Percentiles rank a stretch among this genome's conserved stretches.
These are phyloP conservation scores for Rhizophagus clarus DNA, from an alignment of 192 early-diverging fungal species.

Conservation along the genomic window DNA sequence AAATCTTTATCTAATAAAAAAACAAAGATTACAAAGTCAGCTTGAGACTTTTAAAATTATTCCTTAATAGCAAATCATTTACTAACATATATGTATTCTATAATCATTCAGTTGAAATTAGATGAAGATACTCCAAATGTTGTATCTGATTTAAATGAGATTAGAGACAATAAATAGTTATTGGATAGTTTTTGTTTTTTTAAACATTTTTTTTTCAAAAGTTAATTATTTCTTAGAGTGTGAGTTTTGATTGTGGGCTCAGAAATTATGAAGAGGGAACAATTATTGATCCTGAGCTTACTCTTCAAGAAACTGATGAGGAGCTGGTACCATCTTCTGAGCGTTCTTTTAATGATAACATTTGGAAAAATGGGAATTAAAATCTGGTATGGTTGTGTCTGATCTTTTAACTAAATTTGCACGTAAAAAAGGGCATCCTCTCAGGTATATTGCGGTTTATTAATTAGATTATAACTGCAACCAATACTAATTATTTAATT, in stretches of 20 bases:
- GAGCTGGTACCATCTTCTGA: background rate
- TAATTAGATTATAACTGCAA: background rate
- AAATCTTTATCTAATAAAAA: too few relatives aligned
- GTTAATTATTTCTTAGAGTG: conserved; percentile 2
- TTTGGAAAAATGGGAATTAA: background rate
- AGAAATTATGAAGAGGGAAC: conserved; percentile 11
- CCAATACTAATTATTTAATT: conserved; percentile 13
- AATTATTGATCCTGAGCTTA: conserved; percentile 1
- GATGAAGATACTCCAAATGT: background rate
- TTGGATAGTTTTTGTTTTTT: background rate
- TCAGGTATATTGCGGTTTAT: conserved; percentile 9
- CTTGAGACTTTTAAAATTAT: background rate
- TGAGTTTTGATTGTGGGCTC: background rate
- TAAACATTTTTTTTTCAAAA: background rate
- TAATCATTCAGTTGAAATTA: background rate
- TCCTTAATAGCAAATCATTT: background rate
- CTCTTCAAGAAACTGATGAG: conserved; percentile 11
- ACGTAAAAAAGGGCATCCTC: background rate
- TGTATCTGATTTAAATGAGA: background rate
- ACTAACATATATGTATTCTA: background rate
- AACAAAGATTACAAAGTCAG: background rate
- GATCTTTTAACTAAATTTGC: conserved; percentile 9
- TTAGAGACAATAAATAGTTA: background rate
- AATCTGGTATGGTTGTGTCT: background rate
- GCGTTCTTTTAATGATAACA: background rate